A percentile compares a stretch with the other conserved stretches of the same genome.
Conservation (phyloP, 805 yeast species). For the Clavispora asparagi region DNA sequence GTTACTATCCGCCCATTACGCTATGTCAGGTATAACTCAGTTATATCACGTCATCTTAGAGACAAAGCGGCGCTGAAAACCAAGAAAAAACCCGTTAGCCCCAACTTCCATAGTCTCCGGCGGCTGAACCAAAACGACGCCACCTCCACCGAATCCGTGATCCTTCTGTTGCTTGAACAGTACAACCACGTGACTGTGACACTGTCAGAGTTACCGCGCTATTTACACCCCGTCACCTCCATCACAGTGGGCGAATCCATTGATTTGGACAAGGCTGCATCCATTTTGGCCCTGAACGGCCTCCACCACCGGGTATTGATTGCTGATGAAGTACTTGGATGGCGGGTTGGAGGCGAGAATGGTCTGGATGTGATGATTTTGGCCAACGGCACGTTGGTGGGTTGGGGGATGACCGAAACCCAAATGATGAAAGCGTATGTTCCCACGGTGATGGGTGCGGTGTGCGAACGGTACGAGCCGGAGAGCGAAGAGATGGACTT, state of each 20-base stretch:
- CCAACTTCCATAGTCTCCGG: constrained; percentile 7
- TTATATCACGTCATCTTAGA: neutral
- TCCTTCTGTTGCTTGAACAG: constrained; percentile 12
- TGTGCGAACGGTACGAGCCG: constrained; percentile 32
- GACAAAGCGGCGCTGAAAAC: constrained; percentile 1
- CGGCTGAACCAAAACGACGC: constrained; percentile 22
- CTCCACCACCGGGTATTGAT: constrained; percentile 29
- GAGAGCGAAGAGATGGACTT: constrained; percentile 90
- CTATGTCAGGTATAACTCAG: neutral
- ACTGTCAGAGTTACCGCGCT: constrained; percentile 20
- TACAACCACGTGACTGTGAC: constrained; percentile 13
- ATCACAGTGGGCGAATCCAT: constrained; percentile 71
- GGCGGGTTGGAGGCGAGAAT: constrained; percentile 14
- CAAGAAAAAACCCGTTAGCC: constrained; percentile 11
- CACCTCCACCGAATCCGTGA: constrained; percentile 10
- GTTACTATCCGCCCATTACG: neutral
- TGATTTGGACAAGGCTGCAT: constrained; percentile 46
- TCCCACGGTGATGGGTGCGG: constrained; percentile 49
- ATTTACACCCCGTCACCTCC: constrained; percentile 53
- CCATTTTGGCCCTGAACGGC: constrained; percentile 25
- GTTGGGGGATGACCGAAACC: constrained; percentile 73
- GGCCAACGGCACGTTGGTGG: constrained; percentile 73
- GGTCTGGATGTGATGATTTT: constrained; percentile 57
- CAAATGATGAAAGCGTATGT: constrained; percentile 42
- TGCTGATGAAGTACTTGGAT: constrained; percentile 64